Conservation (phyloP, 108 stramenopile genomes). For the Parietichytrium sp. region DNA sequence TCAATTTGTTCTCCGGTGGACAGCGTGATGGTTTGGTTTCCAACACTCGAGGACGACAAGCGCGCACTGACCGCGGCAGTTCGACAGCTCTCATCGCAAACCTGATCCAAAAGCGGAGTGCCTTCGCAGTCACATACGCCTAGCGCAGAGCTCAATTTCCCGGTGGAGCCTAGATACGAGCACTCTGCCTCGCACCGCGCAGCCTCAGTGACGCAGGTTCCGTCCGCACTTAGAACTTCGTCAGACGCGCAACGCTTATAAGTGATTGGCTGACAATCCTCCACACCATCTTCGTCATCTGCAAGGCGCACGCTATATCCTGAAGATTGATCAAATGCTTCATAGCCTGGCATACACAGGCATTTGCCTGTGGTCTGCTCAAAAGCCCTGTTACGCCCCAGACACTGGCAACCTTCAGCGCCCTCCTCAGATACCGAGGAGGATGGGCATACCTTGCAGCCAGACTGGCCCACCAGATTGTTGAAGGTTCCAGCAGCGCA, state of each 20-base stretch:
- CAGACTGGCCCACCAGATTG: not conserved
- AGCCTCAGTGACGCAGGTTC: slow-evolving; percentile 42
- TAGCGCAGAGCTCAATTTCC: slow-evolving; percentile 6
- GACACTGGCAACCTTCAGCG: slow-evolving; percentile 54
- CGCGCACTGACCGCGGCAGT: too few relatives aligned
- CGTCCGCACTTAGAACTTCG: slow-evolving; percentile 49
- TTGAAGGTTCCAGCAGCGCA: not conserved
- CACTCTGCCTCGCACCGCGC: slow-evolving; percentile 46
- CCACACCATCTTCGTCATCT: slow-evolving; percentile 51
- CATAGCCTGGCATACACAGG: slow-evolving; percentile 62
- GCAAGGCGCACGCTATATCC: slow-evolving; percentile 41
- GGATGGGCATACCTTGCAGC: slow-evolving; percentile 49
- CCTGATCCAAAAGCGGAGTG: slow-evolving; percentile 44
- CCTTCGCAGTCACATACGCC: slow-evolving; percentile 65
- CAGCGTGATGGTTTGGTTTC: too few relatives aligned
- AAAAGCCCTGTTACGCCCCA: slow-evolving; percentile 62
- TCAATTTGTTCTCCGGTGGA: not conserved
- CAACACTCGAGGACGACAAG: too few relatives aligned
- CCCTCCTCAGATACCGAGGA: slow-evolving; percentile 44
- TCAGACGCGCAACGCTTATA: slow-evolving; percentile 54
- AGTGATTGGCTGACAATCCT: slow-evolving; percentile 67
- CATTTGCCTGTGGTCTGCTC: slow-evolving; percentile 62
- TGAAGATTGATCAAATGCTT: slow-evolving; percentile 58
- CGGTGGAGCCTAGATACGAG: slow-evolving; percentile 38
- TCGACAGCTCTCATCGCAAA: slow-evolving; percentile 56